Evolutionary conservation across 768 basidiomycete species (phyloP), one percentile per base, ranked within the genome.

Genomic region (Suillus sp.): DNA sequence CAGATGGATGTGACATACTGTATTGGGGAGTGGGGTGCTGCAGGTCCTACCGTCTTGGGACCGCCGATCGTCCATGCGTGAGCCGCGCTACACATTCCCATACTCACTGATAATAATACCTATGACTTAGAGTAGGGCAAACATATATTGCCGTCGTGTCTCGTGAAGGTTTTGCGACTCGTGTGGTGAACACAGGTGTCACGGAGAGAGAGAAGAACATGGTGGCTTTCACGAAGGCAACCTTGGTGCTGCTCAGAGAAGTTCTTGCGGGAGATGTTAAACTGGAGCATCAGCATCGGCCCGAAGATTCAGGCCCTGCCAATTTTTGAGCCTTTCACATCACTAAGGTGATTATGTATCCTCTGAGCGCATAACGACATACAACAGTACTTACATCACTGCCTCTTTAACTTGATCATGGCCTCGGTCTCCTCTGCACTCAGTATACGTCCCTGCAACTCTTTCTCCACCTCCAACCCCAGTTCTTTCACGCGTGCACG

Each of bases 381-480:
- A 50, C 25, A 50, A 9, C 27, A 27, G 16, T 50, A 18, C 48
- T 27, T 51, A 27, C 50, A 22, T 60, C 59, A 60, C 20, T 47
- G 51, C 25, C 47, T 38, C 35, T 57, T 57, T 38, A 2, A 3
- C 50, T 35, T 75, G 72, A 80, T 84, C 66, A 81, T 82, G 59
- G 79, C 76, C 53, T 80, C 80, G 25, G 89, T 82, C 67, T 91
- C 89, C 67, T 89, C 86, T 56, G 90, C 89, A 60, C 79, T 87
- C n/a, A 86, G 81, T 0, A 87, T 79, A 40, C 79, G 77, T 4
- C 90, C 90, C 22, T 82, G 80, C 27, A 87, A 72, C 71, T 83
- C 84, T 63, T 68, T 71, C 70, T 85, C 89, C 14, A 90, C 87
- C 71, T 92, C 90, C 55, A 80, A 75, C 0, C 86, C 89, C 45